Base-by-base conservation (phyloP, 1,284 basidiomycete species). In the Leccinum pallidistipes region DNA sequence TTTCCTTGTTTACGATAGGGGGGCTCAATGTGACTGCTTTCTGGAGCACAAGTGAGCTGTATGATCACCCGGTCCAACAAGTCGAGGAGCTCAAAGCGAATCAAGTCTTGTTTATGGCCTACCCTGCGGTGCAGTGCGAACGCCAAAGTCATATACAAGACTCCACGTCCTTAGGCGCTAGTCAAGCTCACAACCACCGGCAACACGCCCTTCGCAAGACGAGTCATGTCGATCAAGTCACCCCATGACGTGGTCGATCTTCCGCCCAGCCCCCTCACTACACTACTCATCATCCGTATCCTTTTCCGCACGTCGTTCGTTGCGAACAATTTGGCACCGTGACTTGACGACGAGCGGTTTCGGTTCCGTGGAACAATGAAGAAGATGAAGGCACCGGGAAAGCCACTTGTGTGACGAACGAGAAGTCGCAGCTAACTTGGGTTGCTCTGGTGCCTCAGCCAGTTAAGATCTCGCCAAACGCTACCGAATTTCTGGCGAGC, bases 351-450 rank as follows among this genome's bases (percentile, higher is more conserved):
- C 11, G 88, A 92, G 63, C 89, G 91, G 66, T 93, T 92, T 72
- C 91, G 91, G 4, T 93, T 93, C 73, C 91, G 91, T 7, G 90
- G 88, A 0, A 58, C 88, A 53, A 79, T 88, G 88, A 90, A 65
- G 88, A 90, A 18, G 78, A 79, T 11, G 86, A 84, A 10, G 87
- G 86, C 18, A 76, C 43, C 67, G 74, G 72, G 73, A 53, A 64
- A 62, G 62, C 34, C 16, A 36, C 53, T 14, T 43, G 7, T 24
- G 27, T 9, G 1, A 49, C 14, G 36, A 50, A 16, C 5, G 34
- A 36, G 3, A 24, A n/a, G 9, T 18, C n/a, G 50, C 21, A 7
- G 45, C 43, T 60, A 52, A 64, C 57, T 5, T 16, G 51, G 29
- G 14, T 36, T 36, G 50, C 27, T 58, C 6, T 59, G 80, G 76